Evolutionary conservation across 2,329 filamentous ascomycete species (phyloP).

Genomic region (Aspergillus felis): DNA sequence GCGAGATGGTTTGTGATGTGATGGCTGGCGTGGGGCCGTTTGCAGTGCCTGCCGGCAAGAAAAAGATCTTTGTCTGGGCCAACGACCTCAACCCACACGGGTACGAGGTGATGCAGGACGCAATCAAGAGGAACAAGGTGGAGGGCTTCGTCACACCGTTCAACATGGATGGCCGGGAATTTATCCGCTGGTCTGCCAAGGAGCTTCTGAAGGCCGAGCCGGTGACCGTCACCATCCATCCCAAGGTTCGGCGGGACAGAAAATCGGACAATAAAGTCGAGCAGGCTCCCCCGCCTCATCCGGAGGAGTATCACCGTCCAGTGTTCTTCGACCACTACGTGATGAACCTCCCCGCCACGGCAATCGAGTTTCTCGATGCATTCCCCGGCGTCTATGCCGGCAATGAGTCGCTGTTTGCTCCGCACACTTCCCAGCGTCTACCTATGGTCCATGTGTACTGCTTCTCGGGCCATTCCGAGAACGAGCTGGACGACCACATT

Average conservation of each 20-base stretch:
- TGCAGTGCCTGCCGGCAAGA: constrained; percentile 85
- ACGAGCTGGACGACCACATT: constrained; percentile 57
- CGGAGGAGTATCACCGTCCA: constrained; percentile 46
- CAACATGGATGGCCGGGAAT: constrained; percentile 76
- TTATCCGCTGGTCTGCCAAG: constrained; percentile 69
- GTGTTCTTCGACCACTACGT: constrained; percentile 85
- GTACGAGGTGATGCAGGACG: constrained; percentile 66
- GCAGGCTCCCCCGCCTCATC: constrained; percentile 20
- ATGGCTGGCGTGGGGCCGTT: constrained; percentile 98
- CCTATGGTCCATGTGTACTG: constrained; percentile 93
- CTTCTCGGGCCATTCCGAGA: constrained; percentile 78
- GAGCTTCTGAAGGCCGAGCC: constrained; percentile 46
- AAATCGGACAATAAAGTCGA: constrained; percentile 24
- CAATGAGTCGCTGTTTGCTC: constrained; percentile 61
- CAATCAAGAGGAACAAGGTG: constrained; percentile 76
- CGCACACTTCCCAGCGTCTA: constrained; percentile 57
- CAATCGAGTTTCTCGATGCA: constrained; percentile 73
- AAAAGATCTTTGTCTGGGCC: constrained; percentile 87
- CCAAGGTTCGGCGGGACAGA: constrained; percentile 35
- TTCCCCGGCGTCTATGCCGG: constrained; percentile 80
- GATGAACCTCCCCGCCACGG: constrained; percentile 93
- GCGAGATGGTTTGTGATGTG: constrained; percentile 89
- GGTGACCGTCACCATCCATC: constrained; percentile 51
- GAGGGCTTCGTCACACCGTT: constrained; percentile 69
- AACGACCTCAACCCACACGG: constrained; percentile 96